phyloP scores from a whole-genome alignment of 2,329 filamentous ascomycete species.

The Rhinocladiella similis region DNA sequence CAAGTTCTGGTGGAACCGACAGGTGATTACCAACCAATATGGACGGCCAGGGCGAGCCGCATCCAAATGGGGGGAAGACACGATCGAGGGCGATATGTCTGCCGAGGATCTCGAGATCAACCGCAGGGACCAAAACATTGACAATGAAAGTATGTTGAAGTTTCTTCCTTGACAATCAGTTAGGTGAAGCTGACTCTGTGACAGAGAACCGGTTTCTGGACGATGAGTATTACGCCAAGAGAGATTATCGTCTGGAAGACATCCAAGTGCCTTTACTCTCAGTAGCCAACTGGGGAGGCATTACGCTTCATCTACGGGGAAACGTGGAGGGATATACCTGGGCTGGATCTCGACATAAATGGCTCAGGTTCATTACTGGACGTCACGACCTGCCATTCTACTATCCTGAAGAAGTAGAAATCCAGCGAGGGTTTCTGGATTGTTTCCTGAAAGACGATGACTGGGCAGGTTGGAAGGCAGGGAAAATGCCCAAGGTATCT shows the following conservation, averaged over 20 bases:
- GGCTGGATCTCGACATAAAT: slow-evolving; percentile 67
- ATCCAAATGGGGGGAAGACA: slow-evolving; percentile 53
- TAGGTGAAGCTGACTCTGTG: no score
- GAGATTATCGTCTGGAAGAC: slow-evolving; percentile 65
- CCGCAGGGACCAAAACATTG: slow-evolving; percentile 43
- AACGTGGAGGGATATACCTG: slow-evolving; percentile 65
- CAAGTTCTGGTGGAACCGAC: slow-evolving; percentile 55
- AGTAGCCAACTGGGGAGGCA: slow-evolving; percentile 72
- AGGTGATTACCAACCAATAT: slow-evolving; percentile 67
- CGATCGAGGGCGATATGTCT: slow-evolving; percentile 41
- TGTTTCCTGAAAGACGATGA: slow-evolving; percentile 71
- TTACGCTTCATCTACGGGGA: slow-evolving; percentile 66
- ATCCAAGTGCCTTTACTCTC: slow-evolving; percentile 67
- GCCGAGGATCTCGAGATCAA: slow-evolving; percentile 39
- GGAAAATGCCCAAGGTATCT: slow-evolving; percentile 53
- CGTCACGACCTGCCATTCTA: slow-evolving; percentile 73
- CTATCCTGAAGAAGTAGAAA: slow-evolving; percentile 66
- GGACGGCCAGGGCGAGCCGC: slow-evolving; percentile 53
- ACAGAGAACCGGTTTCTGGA: slow-evolving; percentile 59
- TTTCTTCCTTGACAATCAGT: no score
- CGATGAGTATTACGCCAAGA: slow-evolving; percentile 63
- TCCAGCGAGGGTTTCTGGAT: slow-evolving; percentile 68
- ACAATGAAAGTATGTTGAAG: no score
- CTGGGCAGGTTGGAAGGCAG: slow-evolving; percentile 43
- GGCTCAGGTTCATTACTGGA: slow-evolving; percentile 67